Conservation (phyloP, 768 basidiomycete genomes). For the Myochromella boudieri region DNA sequence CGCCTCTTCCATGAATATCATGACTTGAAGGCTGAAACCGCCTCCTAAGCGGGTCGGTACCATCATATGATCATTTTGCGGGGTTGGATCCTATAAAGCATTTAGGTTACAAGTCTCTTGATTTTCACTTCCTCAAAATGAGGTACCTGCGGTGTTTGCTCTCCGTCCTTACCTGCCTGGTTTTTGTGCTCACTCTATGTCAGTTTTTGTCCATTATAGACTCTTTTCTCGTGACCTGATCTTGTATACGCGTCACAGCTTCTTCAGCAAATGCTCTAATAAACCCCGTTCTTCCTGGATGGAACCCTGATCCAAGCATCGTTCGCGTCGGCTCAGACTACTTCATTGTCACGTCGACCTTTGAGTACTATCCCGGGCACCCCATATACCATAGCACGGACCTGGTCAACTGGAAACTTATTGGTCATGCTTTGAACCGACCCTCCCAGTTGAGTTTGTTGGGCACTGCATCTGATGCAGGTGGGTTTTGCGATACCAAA, state of each 20-base stretch:
- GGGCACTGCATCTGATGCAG: constrained; percentile 38
- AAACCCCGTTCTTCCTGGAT: constrained; percentile 39
- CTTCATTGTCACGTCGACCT: constrained; percentile 38
- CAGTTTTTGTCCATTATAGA: no score
- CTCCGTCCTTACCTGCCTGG: not conserved
- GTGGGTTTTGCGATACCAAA: constrained; percentile 17
- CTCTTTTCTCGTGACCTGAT: no score
- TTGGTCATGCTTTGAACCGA: constrained; percentile 36
- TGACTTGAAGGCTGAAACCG: no score
- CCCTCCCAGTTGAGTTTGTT: constrained; percentile 34
- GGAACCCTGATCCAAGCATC: constrained; percentile 41
- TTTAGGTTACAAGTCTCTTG: no score
- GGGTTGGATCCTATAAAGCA: no score
- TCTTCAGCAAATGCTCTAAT: constrained; percentile 12
- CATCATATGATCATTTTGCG: constrained; percentile 5
- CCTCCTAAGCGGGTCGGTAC: not conserved
- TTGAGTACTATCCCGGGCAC: constrained; percentile 40
- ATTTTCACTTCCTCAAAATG: no score
- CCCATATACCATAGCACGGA: constrained; percentile 43
- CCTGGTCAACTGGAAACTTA: constrained; percentile 33
- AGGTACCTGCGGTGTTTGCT: no score
- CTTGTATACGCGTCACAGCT: no score
- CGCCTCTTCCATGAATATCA: not conserved
- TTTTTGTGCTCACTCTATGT: constrained; percentile 1
- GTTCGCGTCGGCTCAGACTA: constrained; percentile 38